phyloP scores from a whole-genome alignment of 345 rosid genomes.

The Reutealis trisperma region DNA sequence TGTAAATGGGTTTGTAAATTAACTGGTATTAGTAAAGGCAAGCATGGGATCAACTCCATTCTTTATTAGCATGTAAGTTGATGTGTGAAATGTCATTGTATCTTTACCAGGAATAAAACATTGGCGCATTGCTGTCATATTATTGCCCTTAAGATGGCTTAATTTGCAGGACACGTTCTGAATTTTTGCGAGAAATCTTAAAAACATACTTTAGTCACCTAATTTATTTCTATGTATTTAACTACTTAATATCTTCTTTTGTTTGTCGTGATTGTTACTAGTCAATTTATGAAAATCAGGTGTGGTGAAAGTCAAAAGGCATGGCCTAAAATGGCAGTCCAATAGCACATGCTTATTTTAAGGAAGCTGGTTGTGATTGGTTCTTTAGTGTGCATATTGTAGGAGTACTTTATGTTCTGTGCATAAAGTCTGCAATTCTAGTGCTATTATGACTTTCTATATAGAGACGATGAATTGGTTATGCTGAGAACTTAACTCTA shows the following conservation, averaged over 20 bases:
- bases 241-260: no score
- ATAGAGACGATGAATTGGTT: no score
- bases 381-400: not conserved
- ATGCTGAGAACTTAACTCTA: no score
- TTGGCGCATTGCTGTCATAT: not conserved
- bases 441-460: not conserved
- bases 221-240: not conserved
- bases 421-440: not conserved
- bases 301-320: not conserved
- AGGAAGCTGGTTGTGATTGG: not conserved
- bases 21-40: not conserved
- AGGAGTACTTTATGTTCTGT: not conserved
- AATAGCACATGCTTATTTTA: not conserved
- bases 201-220: not conserved
- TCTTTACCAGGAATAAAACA: not conserved
- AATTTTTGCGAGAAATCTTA: not conserved
- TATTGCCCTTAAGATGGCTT: not conserved
- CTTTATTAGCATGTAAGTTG: not conserved
- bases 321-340: not conserved
- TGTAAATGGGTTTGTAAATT: constrained; percentile 16
- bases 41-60: not conserved
- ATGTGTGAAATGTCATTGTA: not conserved
- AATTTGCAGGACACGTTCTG: not conserved
- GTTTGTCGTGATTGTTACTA: not conserved
- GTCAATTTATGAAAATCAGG: not conserved